A percentile compares a stretch with the other conserved stretches of the same genome.
Conservation (phyloP, 2,329 filamentous ascomycete genomes). For the Acrocalymma vagum region DNA sequence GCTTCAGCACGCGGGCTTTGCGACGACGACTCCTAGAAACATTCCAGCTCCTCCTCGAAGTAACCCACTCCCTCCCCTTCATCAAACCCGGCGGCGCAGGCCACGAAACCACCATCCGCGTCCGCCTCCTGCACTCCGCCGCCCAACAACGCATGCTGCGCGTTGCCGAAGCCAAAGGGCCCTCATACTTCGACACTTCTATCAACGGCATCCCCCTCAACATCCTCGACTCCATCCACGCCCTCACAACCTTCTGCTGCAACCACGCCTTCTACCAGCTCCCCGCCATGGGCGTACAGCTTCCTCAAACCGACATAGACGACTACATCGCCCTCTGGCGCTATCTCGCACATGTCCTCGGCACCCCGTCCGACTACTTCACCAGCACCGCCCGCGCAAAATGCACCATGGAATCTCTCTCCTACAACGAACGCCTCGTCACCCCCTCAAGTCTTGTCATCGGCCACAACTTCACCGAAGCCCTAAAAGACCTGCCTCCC, state of each 20-base stretch:
- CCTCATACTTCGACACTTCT: conserved; percentile 3
- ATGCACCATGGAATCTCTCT: conserved; percentile 6
- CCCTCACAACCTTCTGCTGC: conserved; percentile 4
- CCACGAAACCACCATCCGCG: conserved; percentile 2
- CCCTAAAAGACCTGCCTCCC: conserved; percentile 5
- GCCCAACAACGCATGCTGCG: conserved; percentile 5
- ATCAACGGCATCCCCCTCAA: conserved; percentile 4
- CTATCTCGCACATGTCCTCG: conserved; percentile 4
- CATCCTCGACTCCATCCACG: conserved; percentile 9
- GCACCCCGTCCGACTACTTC: conserved; percentile 6
- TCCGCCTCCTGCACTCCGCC: conserved; percentile 6
- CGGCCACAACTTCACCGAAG: conserved; percentile 4
- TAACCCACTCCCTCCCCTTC: conserved; percentile 2
- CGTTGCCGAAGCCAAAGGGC: conserved; percentile 2
- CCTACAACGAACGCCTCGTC: not conserved
- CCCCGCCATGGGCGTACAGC: conserved; percentile 3
- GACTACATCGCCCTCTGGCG: conserved; percentile 10
- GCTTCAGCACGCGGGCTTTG: not conserved
- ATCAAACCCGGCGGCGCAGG: conserved; percentile 7
- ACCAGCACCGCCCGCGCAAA: conserved; percentile 2
- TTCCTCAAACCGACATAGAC: not conserved
- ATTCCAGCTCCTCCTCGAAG: conserved; percentile 9
- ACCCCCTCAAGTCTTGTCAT: conserved; percentile 1
- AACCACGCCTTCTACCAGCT: conserved; percentile 5
- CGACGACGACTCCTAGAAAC: conserved; percentile 5